phyloP scores from a whole-genome alignment of 371 early-diverging fungal species.

The Syncephalastrum monosporum region DNA sequence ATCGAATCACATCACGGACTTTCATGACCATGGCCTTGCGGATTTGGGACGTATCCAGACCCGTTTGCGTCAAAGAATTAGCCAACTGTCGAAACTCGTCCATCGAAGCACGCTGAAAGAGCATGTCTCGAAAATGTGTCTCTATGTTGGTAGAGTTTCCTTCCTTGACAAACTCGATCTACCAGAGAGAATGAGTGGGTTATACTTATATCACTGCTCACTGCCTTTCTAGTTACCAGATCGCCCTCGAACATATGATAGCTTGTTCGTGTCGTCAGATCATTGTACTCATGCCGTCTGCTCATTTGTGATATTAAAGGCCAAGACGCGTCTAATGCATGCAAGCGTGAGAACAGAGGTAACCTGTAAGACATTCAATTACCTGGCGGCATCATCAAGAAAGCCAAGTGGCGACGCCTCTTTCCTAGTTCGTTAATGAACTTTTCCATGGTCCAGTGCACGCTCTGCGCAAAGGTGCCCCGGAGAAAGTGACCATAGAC shows the following conservation, averaged over 20 bases:
- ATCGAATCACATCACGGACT: conserved; percentile 64
- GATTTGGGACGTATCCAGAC: conserved; percentile 52
- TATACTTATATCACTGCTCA: background rate
- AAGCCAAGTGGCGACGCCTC: conserved; percentile 54
- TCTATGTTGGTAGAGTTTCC: conserved; percentile 58
- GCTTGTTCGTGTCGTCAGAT: conserved; percentile 59
- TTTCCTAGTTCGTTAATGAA: conserved; percentile 61
- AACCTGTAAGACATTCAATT: background rate
- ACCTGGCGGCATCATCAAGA: conserved; percentile 66
- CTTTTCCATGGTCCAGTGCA: conserved; percentile 69
- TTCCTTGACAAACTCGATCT: conserved; percentile 63
- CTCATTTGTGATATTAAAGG: conserved; percentile 78
- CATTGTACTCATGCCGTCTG: conserved; percentile 72
- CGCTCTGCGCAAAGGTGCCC: conserved; percentile 50
- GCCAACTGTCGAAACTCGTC: conserved; percentile 68
- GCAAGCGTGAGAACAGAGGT: background rate
- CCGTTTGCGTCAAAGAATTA: conserved; percentile 38
- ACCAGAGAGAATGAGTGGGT: conserved; percentile 3
- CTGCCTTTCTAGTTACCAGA: conserved; percentile 31
- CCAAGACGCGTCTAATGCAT: conserved; percentile 67
- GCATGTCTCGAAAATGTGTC: conserved; percentile 65
- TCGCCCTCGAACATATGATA: conserved; percentile 61
- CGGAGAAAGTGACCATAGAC: conserved; percentile 49
- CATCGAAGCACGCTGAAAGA: conserved; percentile 75
- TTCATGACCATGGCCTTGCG: conserved; percentile 70